Evolutionary conservation across 164 flowering plant species (phyloP).

Genomic region (Berberis vulgaris): DNA sequence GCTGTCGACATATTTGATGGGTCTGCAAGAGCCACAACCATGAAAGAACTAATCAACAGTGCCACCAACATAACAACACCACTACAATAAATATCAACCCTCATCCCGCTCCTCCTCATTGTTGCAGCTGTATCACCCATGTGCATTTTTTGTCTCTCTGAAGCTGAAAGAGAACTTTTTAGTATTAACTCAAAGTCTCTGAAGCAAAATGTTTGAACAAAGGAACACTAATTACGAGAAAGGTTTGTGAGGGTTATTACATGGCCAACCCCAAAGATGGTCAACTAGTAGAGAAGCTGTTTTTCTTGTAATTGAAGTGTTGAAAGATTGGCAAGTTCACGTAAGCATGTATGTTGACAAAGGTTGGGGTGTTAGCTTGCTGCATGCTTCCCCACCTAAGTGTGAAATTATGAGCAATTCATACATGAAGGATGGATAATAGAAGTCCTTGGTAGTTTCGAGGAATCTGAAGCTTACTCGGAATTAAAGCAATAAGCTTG

Average conservation of each 20-base stretch:
- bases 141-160: conserved; percentile 13
- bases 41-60: conserved; percentile 5
- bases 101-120: background rate
- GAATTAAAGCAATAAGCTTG: too few relatives aligned
- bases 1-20: conserved; percentile 32
- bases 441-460: too few relatives aligned
- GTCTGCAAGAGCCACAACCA: conserved; percentile 10
- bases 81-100: conserved; percentile 4
- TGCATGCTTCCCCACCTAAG: background rate
- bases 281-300: conserved; percentile 8
- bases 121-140: conserved; percentile 5
- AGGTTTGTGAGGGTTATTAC: conserved; percentile 1
- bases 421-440: too few relatives aligned
- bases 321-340: background rate
- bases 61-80: background rate
- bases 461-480: too few relatives aligned
- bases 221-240: background rate
- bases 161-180: conserved; percentile 7
- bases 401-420: too few relatives aligned
- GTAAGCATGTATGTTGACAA: conserved; percentile 2
- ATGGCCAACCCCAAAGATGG: conserved; percentile 8
- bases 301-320: conserved; percentile 9
- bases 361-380: conserved; percentile 3
- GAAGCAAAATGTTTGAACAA: background rate
- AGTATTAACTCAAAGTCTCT: background rate